Base-by-base conservation (phyloP, 2,329 filamentous ascomycete species). In the Fonsecaea multimorphosa region DNA sequence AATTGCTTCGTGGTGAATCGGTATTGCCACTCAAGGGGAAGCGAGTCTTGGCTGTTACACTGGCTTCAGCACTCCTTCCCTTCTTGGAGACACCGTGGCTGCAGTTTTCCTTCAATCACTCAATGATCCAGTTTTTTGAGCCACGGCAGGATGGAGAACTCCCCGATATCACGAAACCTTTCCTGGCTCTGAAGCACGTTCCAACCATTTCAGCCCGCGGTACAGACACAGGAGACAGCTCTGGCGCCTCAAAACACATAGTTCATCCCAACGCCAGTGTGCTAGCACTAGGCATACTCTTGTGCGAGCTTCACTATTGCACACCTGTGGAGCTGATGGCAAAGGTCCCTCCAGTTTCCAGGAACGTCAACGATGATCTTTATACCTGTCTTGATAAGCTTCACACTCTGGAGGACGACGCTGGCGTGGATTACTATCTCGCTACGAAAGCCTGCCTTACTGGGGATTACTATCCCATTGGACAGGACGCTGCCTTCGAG, bases 281-380 rank as follows among this genome's bases (percentile, higher is more conserved):
- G 62, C 62, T 72, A 63, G 71, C 55, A 46, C 70, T 73, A 65
- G 72, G 72, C 32, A 73, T 73, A 63, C 72, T 73, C 56, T 70
- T 73, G 70, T 73, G 72, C 61, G 72, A 73, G 69, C 70, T 73
- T 71, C 72, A 73, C 61, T 73, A 70, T 65, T 73, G 72, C 61
- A 73, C 65, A 71, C 71, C 72, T 58, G 71, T 73, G 55, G 70
- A 72, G 68, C 60, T 65, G 51, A 63, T 68, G 70, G 31, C 16
- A 67, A 71, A 70, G 36, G 68, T 72, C 60, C 29, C 66, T 29
- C 9, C 68, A 46, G 57, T 49, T 22, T 55, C 64, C 61, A 67
- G 71, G 51, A 72, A 72, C 57, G 54, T 73, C 62, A 73, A 73
- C 57, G 53, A 27, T 70, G 71, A 73, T 67, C 69, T 56, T 63